A percentile compares a stretch with the other conserved stretches of the same genome.
Evolutionary conservation across 2,329 filamentous ascomycete species (phyloP).

Genomic region (Verticillium isaacii): DNA sequence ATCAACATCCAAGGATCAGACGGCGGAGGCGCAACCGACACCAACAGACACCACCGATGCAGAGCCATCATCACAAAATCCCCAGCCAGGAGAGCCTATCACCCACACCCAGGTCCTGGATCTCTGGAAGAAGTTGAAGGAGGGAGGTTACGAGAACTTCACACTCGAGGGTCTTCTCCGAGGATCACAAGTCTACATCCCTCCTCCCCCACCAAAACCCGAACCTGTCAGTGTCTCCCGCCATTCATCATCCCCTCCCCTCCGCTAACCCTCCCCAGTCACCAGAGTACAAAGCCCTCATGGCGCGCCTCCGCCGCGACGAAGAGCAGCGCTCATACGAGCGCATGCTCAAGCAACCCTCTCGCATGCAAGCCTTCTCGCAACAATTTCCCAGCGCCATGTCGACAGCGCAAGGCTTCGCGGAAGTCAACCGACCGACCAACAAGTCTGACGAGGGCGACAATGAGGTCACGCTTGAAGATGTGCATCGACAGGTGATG

Average conservation of each 20-base stretch:
- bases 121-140: slow-evolving; percentile 50
- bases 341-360: slow-evolving; percentile 65
- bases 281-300: slow-evolving; percentile 78
- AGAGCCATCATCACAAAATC: slow-evolving; percentile 46
- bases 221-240: slow-evolving; percentile 57
- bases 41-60: slow-evolving; percentile 10
- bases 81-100: slow-evolving; percentile 60
- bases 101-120: slow-evolving; percentile 65
- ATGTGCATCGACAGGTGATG: slow-evolving; percentile 75
- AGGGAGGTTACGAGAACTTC: slow-evolving; percentile 23
- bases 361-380: slow-evolving; percentile 52
- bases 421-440: slow-evolving; percentile 45
- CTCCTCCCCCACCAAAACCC: slow-evolving; percentile 75
- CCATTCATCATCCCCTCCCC: background rate
- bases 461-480: slow-evolving; percentile 64
- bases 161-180: slow-evolving; percentile 67
- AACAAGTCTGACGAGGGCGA: slow-evolving; percentile 44
- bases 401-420: slow-evolving; percentile 46
- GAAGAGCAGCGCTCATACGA: slow-evolving; percentile 81
- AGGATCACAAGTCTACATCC: slow-evolving; percentile 67
- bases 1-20: slow-evolving; percentile 12
- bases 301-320: slow-evolving; percentile 77
- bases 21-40: background rate
- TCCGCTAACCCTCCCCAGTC: slow-evolving; percentile 43
- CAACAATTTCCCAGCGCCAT: slow-evolving; percentile 52